Evolutionary conservation across 495 filamentous ascomycete genomes (phyloP).

Genomic region (Aspergillus avenaceus): DNA sequence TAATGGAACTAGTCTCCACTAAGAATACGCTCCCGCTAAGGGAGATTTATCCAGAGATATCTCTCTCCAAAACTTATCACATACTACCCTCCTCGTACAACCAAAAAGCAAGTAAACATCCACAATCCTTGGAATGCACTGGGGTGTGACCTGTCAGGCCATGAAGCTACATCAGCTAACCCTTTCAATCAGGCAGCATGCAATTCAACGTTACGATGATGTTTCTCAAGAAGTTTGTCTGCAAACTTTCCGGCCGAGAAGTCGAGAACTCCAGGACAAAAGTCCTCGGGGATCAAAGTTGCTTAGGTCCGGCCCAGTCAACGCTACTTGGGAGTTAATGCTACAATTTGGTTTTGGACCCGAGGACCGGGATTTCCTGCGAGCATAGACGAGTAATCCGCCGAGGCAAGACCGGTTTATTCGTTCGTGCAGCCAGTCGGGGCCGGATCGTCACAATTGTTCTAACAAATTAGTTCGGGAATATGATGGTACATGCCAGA

Average conservation of each 20-base stretch:
- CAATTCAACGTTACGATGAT: background rate
- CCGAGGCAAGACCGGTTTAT: too few species aligned
- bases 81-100: too few species aligned
- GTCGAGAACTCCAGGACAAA: background rate
- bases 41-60: background rate
- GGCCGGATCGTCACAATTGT: background rate
- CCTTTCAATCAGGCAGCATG: background rate
- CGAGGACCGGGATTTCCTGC: background rate
- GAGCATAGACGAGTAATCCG: background rate
- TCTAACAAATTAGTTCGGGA: background rate
- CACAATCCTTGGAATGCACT: too few species aligned
- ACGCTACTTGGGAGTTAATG: background rate
- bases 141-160: background rate
- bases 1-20: background rate
- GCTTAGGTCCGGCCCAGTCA: too few species aligned
- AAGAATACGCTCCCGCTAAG: background rate
- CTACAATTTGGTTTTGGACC: too few species aligned
- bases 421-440: background rate
- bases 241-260: background rate
- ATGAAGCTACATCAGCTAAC: conserved; percentile 4
- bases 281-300: background rate
- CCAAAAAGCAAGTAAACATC: too few species aligned
- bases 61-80: background rate
- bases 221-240: background rate
- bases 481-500: conserved; percentile 1